These are phyloP conservation scores for Phaffia rhodozyma DNA, from an alignment of 1,284 basidiomycete genomes.

Conservation along the genomic window DNA sequence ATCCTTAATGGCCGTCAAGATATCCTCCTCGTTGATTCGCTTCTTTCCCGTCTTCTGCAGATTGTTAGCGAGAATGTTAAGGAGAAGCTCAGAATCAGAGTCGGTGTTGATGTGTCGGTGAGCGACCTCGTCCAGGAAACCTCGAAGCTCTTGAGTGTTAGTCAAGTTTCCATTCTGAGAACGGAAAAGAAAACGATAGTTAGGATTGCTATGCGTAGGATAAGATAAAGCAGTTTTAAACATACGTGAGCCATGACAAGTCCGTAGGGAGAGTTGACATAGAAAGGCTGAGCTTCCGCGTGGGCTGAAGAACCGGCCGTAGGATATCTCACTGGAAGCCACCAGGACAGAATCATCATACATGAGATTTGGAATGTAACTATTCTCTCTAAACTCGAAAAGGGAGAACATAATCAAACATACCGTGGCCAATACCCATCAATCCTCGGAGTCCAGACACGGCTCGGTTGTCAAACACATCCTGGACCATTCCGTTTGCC, in stretches of 20 bases:
- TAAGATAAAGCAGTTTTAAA: conserved; percentile 18
- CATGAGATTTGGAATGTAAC: neutral
- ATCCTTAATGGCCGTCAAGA: conserved; percentile 83
- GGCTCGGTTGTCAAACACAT: conserved; percentile 79
- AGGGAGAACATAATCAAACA: conserved; percentile 27
- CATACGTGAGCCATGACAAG: conserved; percentile 94
- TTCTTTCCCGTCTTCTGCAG: conserved; percentile 98
- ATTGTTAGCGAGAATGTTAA: conserved; percentile 96
- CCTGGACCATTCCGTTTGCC: conserved; percentile 99
- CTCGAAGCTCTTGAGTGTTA: conserved; percentile 74
- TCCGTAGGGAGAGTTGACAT: conserved; percentile 97
- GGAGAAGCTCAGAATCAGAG: conserved; percentile 90
- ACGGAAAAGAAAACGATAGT: neutral
- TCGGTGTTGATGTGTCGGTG: conserved; percentile 99
- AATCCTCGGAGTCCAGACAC: conserved; percentile 70
- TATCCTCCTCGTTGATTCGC: conserved; percentile 98
- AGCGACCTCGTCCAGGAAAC: conserved; percentile 89
- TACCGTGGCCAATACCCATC: conserved; percentile 98
- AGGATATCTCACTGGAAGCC: conserved; percentile 71
- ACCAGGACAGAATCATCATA: conserved; percentile 21
- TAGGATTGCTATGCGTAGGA: neutral
- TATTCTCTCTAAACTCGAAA: neutral
- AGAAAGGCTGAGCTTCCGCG: conserved; percentile 99
- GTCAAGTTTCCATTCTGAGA: conserved; percentile 93
- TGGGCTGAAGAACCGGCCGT: conserved; percentile 95